phyloP scores from a whole-genome alignment of 73 alveolate genomes.

The Paramecium caudatum region DNA sequence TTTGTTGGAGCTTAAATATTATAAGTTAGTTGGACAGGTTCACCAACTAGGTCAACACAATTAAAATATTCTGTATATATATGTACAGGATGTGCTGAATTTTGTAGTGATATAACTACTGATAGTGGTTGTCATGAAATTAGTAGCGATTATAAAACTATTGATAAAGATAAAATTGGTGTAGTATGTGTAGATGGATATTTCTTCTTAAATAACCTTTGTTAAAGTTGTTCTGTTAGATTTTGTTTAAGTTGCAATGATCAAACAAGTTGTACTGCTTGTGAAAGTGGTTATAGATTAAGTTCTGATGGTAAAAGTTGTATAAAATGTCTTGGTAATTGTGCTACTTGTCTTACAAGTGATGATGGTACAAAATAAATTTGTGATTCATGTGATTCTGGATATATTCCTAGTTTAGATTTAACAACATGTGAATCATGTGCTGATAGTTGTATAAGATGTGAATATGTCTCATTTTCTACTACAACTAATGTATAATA shows the following conservation, averaged over 20 bases:
- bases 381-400: not conserved
- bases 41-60: not conserved
- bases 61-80: not conserved
- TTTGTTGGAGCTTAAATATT: not conserved
- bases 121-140: not conserved
- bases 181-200: not conserved
- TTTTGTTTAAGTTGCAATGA: not conserved
- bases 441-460: constrained; percentile 29
- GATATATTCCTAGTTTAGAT: constrained; percentile 26
- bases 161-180: not conserved
- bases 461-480: constrained; percentile 20
- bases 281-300: constrained; percentile 8
- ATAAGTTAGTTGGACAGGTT: not conserved
- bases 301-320: not conserved
- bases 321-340: not conserved
- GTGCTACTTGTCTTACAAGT: not conserved
- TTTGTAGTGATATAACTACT: not conserved
- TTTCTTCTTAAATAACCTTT: not conserved
- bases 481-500: not conserved
- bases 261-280: not conserved
- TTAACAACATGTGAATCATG: constrained; percentile 29
- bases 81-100: not conserved
- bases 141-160: not conserved
- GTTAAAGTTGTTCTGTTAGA: not conserved
- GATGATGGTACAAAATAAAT: not conserved